Percentiles rank a stretch among this genome's conserved stretches.
Evolutionary conservation across 441 rosid species (phyloP).

Genomic region (Arabidopsis hybrid): DNA sequence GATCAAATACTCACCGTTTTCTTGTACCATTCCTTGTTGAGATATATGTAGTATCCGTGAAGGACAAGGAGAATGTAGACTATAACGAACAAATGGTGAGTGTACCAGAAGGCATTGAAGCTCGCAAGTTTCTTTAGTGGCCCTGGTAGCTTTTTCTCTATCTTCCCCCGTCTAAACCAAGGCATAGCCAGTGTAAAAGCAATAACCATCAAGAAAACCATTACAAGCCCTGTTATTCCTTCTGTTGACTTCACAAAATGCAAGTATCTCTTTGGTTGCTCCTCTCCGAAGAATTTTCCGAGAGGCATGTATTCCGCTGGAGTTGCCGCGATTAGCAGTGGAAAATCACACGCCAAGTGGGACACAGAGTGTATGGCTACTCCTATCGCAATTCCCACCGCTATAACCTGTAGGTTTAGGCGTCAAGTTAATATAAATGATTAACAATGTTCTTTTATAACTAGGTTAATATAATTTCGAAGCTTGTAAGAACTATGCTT

Average conservation of each 20-base stretch:
- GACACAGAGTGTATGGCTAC: conserved; percentile 52
- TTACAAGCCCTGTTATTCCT: conserved; percentile 63
- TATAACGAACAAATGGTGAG: conserved; percentile 58
- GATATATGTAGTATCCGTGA: conserved; percentile 58
- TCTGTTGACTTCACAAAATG: conserved; percentile 55
- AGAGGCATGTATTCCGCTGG: conserved; percentile 49
- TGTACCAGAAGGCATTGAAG: conserved; percentile 54
- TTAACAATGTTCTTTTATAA: neutral
- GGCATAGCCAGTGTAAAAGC: conserved; percentile 62
- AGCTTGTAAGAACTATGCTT: neutral
- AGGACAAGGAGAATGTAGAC: conserved; percentile 59
- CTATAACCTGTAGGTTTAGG: conserved; percentile 47
- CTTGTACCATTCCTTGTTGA: conserved; percentile 64
- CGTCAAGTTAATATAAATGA: conserved; percentile 3
- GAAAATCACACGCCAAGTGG: conserved; percentile 65
- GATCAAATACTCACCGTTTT: conserved; percentile 52
- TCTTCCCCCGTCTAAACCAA: conserved; percentile 57
- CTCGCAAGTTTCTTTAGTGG: conserved; percentile 58
- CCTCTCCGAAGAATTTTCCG: conserved; percentile 51
- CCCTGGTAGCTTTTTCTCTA: conserved; percentile 50
- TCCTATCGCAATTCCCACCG: conserved; percentile 54
- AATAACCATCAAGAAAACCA: conserved; percentile 61
- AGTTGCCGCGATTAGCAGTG: conserved; percentile 54
- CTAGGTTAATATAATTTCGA: neutral
- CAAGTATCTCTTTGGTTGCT: conserved; percentile 53